A percentile compares a stretch with the other conserved stretches of the same genome.
Evolutionary conservation across 352 stramenopile species (phyloP).

Genomic region (Halophytophthora batemanensis): DNA sequence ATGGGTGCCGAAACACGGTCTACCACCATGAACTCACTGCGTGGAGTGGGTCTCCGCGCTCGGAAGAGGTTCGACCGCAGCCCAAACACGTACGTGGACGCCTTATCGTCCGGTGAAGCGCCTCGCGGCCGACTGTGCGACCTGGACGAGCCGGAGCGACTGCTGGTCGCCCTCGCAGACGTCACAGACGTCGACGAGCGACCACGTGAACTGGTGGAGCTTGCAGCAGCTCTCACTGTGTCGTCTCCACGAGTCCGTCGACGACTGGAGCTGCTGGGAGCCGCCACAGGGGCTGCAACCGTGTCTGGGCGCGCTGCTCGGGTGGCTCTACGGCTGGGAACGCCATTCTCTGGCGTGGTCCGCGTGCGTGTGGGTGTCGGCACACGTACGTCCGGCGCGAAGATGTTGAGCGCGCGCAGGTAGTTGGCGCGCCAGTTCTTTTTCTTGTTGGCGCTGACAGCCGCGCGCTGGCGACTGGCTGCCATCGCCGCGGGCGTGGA

Average conservation of each 20-base stretch:
- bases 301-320: background rate
- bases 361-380: slow-evolving; percentile 15
- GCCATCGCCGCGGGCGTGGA: slow-evolving; percentile 10
- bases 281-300: too few species aligned
- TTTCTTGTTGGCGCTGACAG: slow-evolving; percentile 27
- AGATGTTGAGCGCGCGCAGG: slow-evolving; percentile 74
- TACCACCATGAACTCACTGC: slow-evolving; percentile 22
- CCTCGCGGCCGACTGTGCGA: slow-evolving; percentile 10
- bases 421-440: slow-evolving; percentile 81
- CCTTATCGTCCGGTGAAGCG: slow-evolving; percentile 19
- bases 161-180: slow-evolving; percentile 13
- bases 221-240: slow-evolving; percentile 1
- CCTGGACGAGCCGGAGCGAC: slow-evolving; percentile 12
- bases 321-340: too few species aligned
- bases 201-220: slow-evolving; percentile 16
- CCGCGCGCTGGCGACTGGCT: slow-evolving; percentile 20
- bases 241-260: slow-evolving; percentile 1
- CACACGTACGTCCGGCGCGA: slow-evolving; percentile 36
- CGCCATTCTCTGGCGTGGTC: background rate
- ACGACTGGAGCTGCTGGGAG: background rate
- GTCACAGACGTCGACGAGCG: slow-evolving; percentile 1
- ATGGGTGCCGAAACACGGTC: slow-evolving; percentile 59
- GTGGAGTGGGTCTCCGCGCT: slow-evolving; percentile 14
- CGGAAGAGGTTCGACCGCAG: slow-evolving; percentile 35
- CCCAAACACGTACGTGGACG: slow-evolving; percentile 25